These are phyloP conservation scores for Sordariomycetes sp. DNA, from an alignment of 2,329 filamentous ascomycete genomes.

Conservation along the genomic window DNA sequence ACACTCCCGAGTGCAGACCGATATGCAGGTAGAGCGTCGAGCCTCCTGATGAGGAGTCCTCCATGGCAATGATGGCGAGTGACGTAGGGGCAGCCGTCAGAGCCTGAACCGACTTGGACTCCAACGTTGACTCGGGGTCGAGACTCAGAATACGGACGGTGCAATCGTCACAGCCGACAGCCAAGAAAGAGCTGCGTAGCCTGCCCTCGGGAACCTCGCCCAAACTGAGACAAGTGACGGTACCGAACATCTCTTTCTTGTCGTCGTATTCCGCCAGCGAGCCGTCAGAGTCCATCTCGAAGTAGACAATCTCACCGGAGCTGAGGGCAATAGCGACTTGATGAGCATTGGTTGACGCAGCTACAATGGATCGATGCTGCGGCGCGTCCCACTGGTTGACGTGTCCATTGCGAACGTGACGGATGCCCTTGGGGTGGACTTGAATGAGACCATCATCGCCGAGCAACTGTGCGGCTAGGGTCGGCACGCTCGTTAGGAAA, in stretches of 20 bases:
- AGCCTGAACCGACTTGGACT: constrained; percentile 91
- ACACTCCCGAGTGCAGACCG: constrained; percentile 89
- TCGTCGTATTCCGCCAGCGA: constrained; percentile 90
- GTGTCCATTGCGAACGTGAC: constrained; percentile 70
- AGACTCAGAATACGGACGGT: constrained; percentile 89
- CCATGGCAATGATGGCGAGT: constrained; percentile 88
- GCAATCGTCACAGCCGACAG: constrained; percentile 93
- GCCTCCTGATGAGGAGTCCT: constrained; percentile 82
- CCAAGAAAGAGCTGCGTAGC: constrained; percentile 81
- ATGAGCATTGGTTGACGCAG: constrained; percentile 83
- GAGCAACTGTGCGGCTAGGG: constrained; percentile 85
- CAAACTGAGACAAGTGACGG: constrained; percentile 88
- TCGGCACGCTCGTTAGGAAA: constrained; percentile 81
- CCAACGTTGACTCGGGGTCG: constrained; percentile 81
- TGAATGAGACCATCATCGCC: constrained; percentile 90
- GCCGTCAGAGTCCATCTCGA: constrained; percentile 91
- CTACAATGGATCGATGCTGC: constrained; percentile 89
- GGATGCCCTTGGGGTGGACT: constrained; percentile 92
- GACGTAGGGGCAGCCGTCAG: constrained; percentile 84
- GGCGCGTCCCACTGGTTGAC: constrained; percentile 93
- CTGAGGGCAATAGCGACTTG: constrained; percentile 92
- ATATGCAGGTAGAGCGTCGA: constrained; percentile 92
- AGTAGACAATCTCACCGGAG: constrained; percentile 95
- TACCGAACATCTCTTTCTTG: constrained; percentile 89
- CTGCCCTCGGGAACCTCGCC: constrained; percentile 88